These are phyloP conservation scores for Osmanthus fragrans DNA, from an alignment of 257 asterid species.

Conservation along the genomic window DNA sequence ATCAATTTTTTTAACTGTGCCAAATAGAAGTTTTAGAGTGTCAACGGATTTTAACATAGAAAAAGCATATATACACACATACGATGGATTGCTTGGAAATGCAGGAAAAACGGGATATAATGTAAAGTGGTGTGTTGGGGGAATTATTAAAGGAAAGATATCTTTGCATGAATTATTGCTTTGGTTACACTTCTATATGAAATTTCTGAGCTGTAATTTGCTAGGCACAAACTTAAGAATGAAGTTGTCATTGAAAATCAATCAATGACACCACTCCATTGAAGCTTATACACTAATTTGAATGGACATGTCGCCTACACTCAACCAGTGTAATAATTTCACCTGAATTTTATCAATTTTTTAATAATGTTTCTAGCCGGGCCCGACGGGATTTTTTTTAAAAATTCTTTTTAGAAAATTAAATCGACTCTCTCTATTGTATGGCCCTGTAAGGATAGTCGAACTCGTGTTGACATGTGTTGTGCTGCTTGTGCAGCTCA, in stretches of 20 bases:
- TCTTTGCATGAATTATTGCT: constrained; percentile 31
- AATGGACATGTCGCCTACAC: background rate
- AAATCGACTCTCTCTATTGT: too few relatives aligned
- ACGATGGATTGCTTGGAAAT: constrained; percentile 37
- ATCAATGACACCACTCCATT: background rate
- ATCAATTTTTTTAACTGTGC: too few relatives aligned
- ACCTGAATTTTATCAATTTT: too few relatives aligned
- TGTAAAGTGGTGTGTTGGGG: constrained; percentile 10
- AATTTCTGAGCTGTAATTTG: background rate
- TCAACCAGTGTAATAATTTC: background rate
- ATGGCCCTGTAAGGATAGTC: too few relatives aligned
- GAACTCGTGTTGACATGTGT: too few relatives aligned
- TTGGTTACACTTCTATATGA: constrained; percentile 26
- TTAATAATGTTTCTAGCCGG: too few relatives aligned
- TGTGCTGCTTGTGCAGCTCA: too few relatives aligned
- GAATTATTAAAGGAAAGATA: background rate
- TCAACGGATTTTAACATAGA: too few relatives aligned
- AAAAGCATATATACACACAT: background rate
- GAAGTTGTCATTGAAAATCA: background rate
- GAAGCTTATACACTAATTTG: background rate
- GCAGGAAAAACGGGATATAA: constrained; percentile 30
- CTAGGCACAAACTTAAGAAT: background rate
- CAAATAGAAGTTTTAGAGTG: too few relatives aligned
- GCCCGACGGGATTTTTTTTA: too few relatives aligned
- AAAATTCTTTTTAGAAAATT: too few relatives aligned